Percentiles rank a stretch among this genome's conserved stretches.
These are phyloP conservation scores for Auricularia auricula-judae DNA, from an alignment of 768 basidiomycete genomes.

Conservation along the genomic window DNA sequence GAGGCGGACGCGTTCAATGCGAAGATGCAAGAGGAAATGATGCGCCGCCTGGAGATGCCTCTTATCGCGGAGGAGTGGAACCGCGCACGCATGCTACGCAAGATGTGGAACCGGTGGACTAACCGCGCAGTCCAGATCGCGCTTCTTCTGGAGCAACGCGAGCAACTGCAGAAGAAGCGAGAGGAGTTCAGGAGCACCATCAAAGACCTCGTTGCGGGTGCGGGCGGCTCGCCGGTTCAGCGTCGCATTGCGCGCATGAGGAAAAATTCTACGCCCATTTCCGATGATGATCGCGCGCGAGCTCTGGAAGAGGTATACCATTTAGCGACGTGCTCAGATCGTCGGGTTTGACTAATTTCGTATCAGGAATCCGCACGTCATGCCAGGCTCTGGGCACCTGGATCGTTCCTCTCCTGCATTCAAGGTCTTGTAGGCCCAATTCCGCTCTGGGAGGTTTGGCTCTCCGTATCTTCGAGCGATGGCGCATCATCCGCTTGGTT, in stretches of 20 bases:
- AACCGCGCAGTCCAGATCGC: slow-evolving; percentile 1
- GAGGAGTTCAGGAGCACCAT: slow-evolving; percentile 3
- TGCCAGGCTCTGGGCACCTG: slow-evolving; percentile 60
- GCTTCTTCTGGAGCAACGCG: neutral
- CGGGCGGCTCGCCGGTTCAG: neutral
- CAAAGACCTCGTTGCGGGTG: neutral
- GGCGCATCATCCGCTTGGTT: slow-evolving; percentile 76
- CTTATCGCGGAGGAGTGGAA: neutral
- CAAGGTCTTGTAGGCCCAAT: slow-evolving; percentile 23
- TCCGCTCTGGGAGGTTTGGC: slow-evolving; percentile 51
- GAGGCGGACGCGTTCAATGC: neutral
- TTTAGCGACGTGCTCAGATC: slow-evolving; percentile 10
- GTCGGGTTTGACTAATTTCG: slow-evolving; percentile 5
- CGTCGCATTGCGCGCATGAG: neutral
- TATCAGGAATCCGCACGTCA: slow-evolving; percentile 62
- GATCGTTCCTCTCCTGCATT: slow-evolving; percentile 50
- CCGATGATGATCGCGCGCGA: slow-evolving; percentile 51
- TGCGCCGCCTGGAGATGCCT: neutral
- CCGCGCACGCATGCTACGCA: neutral
- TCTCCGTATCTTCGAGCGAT: slow-evolving; percentile 62
- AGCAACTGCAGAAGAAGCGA: slow-evolving; percentile 16
- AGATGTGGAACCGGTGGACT: slow-evolving; percentile 2
- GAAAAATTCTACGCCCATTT: neutral
- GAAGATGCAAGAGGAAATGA: slow-evolving; percentile 1
- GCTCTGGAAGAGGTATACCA: slow-evolving; percentile 55